Evolutionary conservation across 495 filamentous ascomycete genomes (phyloP).

Genomic region (Thozetella sp.): DNA sequence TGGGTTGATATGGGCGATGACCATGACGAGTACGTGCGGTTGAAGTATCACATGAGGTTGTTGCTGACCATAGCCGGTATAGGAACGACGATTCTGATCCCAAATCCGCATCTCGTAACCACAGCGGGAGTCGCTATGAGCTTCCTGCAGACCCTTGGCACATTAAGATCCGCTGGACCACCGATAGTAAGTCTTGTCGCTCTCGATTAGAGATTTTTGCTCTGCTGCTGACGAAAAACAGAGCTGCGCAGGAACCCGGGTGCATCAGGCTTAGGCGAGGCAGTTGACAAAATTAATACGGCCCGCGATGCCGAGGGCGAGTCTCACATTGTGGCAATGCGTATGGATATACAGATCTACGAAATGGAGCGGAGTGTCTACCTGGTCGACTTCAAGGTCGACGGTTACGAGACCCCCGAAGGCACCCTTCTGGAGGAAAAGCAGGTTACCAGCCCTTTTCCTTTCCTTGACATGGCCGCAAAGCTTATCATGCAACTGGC

Average conservation of each 20-base stretch:
- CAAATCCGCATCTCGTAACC: slow-evolving; percentile 15
- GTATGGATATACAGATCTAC: slow-evolving; percentile 95
- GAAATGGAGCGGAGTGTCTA: slow-evolving; percentile 92
- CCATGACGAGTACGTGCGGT: slow-evolving; percentile 43
- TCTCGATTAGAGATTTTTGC: slow-evolving; percentile 10
- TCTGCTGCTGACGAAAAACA: slow-evolving; percentile 15
- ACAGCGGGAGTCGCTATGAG: slow-evolving; percentile 56
- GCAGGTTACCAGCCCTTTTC: slow-evolving; percentile 74
- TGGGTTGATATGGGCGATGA: slow-evolving; percentile 49
- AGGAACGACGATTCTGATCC: not conserved
- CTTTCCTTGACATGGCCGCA: slow-evolving; percentile 75
- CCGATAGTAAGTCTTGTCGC: slow-evolving; percentile 60
- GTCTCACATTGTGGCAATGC: slow-evolving; percentile 70
- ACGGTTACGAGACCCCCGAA: slow-evolving; percentile 84
- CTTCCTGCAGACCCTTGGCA: slow-evolving; percentile 95
- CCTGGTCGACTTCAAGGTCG: slow-evolving; percentile 97
- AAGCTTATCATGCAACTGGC: slow-evolving; percentile 76
- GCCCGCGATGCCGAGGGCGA: slow-evolving; percentile 39
- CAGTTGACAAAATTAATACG: slow-evolving; percentile 30
- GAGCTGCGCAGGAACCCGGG: slow-evolving; percentile 37
- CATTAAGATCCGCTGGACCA: slow-evolving; percentile 84
- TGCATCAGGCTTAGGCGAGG: slow-evolving; percentile 29
- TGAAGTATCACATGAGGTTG: slow-evolving; percentile 25
- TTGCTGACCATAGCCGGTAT: no score
- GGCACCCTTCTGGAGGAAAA: slow-evolving; percentile 67